A percentile compares a stretch with the other conserved stretches of the same genome.
Conservation (phyloP, 2,329 filamentous ascomycete genomes). For the Trichoderma breve region DNA sequence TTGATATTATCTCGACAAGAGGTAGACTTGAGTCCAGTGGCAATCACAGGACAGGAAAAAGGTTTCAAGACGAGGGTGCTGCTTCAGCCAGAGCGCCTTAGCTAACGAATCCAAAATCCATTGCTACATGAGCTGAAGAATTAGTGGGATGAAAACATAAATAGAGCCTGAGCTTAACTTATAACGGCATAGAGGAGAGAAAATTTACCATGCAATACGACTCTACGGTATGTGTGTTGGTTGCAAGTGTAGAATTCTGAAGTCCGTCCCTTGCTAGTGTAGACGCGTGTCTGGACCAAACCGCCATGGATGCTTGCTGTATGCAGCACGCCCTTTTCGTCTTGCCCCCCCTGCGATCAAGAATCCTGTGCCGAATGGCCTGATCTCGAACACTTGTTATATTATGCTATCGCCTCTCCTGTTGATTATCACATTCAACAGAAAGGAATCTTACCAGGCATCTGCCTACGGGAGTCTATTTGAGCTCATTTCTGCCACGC, state of each 20-base stretch:
- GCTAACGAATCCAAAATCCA: not conserved
- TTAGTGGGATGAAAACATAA: too few relatives aligned
- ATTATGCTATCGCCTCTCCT: not conserved
- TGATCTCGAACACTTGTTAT: not conserved
- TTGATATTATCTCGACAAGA: not conserved
- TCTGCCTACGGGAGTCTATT: not conserved
- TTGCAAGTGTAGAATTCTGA: not conserved
- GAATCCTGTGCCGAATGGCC: not conserved
- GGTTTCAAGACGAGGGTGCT: not conserved
- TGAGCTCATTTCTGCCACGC: not conserved
- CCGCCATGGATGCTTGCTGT: not conserved
- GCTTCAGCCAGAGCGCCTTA: not conserved
- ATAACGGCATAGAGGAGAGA: not conserved
- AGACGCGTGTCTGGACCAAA: not conserved
- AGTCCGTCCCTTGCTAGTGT: not conserved
- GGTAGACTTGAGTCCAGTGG: not conserved
- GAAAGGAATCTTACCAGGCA: not conserved
- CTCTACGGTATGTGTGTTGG: not conserved
- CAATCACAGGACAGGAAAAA: not conserved
- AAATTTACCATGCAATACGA: not conserved
- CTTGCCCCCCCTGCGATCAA: not conserved
- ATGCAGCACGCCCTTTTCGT: not conserved
- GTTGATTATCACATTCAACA: not conserved
- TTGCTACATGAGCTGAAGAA: not conserved
- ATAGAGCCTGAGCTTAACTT: not conserved